A percentile compares a stretch with the other conserved stretches of the same genome.
Conservation (phyloP, 2,329 filamentous ascomycete genomes). For the Claviceps paspali region DNA sequence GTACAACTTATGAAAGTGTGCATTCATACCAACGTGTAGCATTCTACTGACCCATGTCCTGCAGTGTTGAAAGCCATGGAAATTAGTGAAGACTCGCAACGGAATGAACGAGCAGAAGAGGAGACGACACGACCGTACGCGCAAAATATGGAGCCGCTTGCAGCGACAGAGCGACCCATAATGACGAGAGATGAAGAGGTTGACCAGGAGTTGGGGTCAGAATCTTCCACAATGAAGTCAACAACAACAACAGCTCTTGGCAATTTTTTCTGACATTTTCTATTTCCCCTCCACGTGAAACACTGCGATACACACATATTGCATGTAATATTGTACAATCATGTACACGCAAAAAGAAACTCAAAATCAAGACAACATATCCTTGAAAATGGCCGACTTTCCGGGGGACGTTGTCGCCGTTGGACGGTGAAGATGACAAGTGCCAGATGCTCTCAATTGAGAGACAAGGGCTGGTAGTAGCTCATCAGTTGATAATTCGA, state of each 20-base stretch:
- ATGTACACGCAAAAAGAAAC: no score
- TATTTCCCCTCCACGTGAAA: slow-evolving; percentile 1
- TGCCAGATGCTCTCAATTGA: slow-evolving; percentile 23
- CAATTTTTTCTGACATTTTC: slow-evolving; percentile 32
- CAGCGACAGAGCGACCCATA: slow-evolving; percentile 2
- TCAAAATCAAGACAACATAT: slow-evolving; percentile 41
- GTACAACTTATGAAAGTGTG: slow-evolving; percentile 10
- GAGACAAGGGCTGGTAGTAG: slow-evolving; percentile 42
- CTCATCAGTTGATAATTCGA: slow-evolving; percentile 41
- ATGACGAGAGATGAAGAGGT: slow-evolving; percentile 5
- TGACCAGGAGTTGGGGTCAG: slow-evolving; percentile 2
- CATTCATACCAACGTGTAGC: neutral
- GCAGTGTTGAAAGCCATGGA: slow-evolving; percentile 52
- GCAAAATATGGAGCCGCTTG: neutral
- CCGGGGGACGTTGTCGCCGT: neutral
- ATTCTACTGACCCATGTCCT: slow-evolving; percentile 5
- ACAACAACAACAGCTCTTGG: slow-evolving; percentile 21
- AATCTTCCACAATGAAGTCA: slow-evolving; percentile 12
- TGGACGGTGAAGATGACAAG: neutral
- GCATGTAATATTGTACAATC: slow-evolving; percentile 6
- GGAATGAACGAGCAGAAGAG: slow-evolving; percentile 15
- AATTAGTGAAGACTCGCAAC: slow-evolving; percentile 39
- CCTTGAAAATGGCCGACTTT: slow-evolving; percentile 30
- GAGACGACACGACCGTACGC: neutral
- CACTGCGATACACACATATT: slow-evolving; percentile 1